phyloP scores from a whole-genome alignment of 495 filamentous ascomycete species.

The Acidiella bohemica region DNA sequence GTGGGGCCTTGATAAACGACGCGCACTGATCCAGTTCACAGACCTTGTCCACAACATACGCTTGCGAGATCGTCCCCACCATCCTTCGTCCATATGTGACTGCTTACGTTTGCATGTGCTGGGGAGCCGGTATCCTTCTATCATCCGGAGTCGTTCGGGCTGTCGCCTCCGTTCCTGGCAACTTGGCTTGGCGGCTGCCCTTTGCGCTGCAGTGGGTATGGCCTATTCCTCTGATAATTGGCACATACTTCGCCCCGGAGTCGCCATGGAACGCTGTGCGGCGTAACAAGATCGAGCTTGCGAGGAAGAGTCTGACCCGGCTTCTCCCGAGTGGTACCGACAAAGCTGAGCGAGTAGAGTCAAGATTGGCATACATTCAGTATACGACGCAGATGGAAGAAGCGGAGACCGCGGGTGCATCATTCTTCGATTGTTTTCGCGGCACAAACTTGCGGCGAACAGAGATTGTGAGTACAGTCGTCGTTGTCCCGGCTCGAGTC shows the following conservation, averaged over 20 bases:
- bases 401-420: slow-evolving; percentile 42
- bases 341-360: slow-evolving; percentile 22
- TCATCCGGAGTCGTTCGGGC: slow-evolving; percentile 20
- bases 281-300: slow-evolving; percentile 3
- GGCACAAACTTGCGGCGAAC: slow-evolving; percentile 43
- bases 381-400: slow-evolving; percentile 46
- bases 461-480: slow-evolving; percentile 47
- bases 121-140: slow-evolving; percentile 24
- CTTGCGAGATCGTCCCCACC: slow-evolving; percentile 21
- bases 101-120: slow-evolving; percentile 21
- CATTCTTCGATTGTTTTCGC: slow-evolving; percentile 42
- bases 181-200: slow-evolving; percentile 23
- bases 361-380: slow-evolving; percentile 22
- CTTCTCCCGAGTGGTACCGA: neutral
- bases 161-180: slow-evolving; percentile 10
- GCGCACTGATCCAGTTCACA: too few species aligned
- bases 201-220: slow-evolving; percentile 28
- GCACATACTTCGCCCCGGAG: slow-evolving; percentile 17
- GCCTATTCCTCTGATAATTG: slow-evolving; percentile 23
- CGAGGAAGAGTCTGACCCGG: neutral
- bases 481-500: slow-evolving; percentile 50
- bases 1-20: neutral
- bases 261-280: slow-evolving; percentile 13
- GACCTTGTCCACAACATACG: slow-evolving; percentile 9
- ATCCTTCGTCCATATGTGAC: slow-evolving; percentile 17